Conservation (phyloP, 257 asterid species). For the Solanum pimpinellifolium region DNA sequence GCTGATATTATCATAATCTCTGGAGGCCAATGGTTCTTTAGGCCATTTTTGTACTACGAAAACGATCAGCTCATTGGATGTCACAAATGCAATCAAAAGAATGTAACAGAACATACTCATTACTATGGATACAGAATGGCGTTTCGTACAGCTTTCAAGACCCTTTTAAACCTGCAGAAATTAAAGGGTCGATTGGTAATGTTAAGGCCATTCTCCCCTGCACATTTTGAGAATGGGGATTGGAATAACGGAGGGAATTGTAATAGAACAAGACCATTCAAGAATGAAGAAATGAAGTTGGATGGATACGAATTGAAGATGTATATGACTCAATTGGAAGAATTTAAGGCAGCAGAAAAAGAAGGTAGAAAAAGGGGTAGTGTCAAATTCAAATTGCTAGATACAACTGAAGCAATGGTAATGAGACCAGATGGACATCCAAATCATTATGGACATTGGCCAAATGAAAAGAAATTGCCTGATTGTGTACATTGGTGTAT, state of each 20-base stretch:
- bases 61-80: slow-evolving; percentile 26
- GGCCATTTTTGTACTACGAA: slow-evolving; percentile 30
- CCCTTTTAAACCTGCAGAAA: background rate
- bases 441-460: slow-evolving; percentile 51
- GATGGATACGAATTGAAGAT: slow-evolving; percentile 27
- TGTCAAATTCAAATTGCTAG: slow-evolving; percentile 29
- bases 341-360: slow-evolving; percentile 27
- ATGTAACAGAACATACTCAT: slow-evolving; percentile 17
- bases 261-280: slow-evolving; percentile 27
- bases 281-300: slow-evolving; percentile 26
- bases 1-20: slow-evolving; percentile 4
- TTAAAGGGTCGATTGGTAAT: slow-evolving; percentile 15
- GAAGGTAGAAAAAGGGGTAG: slow-evolving; percentile 11
- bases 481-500: slow-evolving; percentile 27
- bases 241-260: slow-evolving; percentile 59
- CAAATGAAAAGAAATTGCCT: slow-evolving; percentile 32
- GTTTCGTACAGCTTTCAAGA: slow-evolving; percentile 30
- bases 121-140: slow-evolving; percentile 33
- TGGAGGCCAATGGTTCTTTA: slow-evolving; percentile 23
- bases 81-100: slow-evolving; percentile 28
- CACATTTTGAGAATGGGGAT: slow-evolving; percentile 44
- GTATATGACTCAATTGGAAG: slow-evolving; percentile 37
- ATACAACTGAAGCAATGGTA: slow-evolving; percentile 36
- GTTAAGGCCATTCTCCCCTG: slow-evolving; percentile 47
- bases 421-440: slow-evolving; percentile 71